Evolutionary conservation across 179 eudicot species (phyloP).

Genomic region (Nepenthes alata): DNA sequence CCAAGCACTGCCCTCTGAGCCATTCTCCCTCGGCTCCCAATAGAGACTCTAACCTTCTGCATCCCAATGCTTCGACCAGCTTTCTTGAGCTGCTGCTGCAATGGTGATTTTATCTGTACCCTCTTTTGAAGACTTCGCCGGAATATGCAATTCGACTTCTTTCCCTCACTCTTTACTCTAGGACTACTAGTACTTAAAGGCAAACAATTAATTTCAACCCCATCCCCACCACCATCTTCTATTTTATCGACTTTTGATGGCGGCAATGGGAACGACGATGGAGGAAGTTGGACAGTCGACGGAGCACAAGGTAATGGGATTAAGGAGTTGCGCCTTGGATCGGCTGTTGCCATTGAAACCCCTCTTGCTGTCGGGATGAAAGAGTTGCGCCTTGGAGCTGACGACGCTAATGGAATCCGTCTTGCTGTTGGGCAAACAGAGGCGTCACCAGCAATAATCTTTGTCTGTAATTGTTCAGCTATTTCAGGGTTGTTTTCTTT

Average conservation of each 20-base stretch:
- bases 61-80: conserved; percentile 58
- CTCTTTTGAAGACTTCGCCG: conserved; percentile 66
- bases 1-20: conserved; percentile 48
- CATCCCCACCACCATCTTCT: conserved; percentile 20
- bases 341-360: conserved; percentile 23
- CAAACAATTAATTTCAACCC: conserved; percentile 13
- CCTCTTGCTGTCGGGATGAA: conserved; percentile 12
- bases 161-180: conserved; percentile 29
- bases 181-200: conserved; percentile 36
- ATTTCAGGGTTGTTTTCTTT: conserved; percentile 69
- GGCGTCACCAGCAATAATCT: conserved; percentile 41
- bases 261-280: conserved; percentile 27
- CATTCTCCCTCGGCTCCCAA: conserved; percentile 56
- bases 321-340: conserved; percentile 55
- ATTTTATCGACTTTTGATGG: conserved; percentile 23
- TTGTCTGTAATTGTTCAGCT: conserved; percentile 30
- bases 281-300: conserved; percentile 18
- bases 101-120: conserved; percentile 40
- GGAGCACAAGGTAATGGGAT: conserved; percentile 55
- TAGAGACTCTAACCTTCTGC: conserved; percentile 74
- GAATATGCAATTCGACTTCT: conserved; percentile 36
- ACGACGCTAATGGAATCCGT: too few species aligned
- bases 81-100: conserved; percentile 41
- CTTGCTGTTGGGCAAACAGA: conserved; percentile 44
- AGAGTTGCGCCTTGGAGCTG: too few species aligned